Evolutionary conservation across 2,329 filamentous ascomycete species (phyloP).

Genomic region (Delphinella strobiligena): DNA sequence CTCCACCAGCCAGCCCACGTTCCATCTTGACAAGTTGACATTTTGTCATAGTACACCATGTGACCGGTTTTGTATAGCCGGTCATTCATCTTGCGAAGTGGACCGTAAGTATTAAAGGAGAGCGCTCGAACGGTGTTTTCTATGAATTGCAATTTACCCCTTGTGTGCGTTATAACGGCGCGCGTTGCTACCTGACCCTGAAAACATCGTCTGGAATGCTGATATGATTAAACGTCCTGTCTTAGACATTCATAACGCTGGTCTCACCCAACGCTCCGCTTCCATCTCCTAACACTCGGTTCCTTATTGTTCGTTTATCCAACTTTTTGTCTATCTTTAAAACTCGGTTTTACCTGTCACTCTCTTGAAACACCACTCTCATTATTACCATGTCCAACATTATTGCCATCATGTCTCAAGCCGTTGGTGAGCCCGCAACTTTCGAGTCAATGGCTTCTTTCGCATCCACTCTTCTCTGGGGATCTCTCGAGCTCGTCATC

Average conservation of each 20-base stretch:
- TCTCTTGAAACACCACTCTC: not conserved
- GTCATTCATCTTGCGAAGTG: not conserved
- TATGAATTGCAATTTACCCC: not conserved
- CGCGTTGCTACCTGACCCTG: not conserved
- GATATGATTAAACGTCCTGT: not conserved
- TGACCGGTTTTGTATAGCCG: not conserved
- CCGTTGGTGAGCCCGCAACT: not conserved
- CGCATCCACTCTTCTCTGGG: conserved; percentile 4
- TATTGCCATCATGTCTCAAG: not conserved
- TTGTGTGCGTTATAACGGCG: not conserved
- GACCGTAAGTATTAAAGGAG: not conserved
- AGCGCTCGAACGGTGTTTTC: not conserved
- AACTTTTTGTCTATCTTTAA: not conserved
- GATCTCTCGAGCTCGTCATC: conserved; percentile 4
- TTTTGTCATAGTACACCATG: too few species aligned
- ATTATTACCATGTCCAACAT: not conserved
- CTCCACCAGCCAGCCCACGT: too few species aligned
- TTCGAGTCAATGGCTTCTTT: not conserved
- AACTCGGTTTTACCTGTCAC: not conserved
- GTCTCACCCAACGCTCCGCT: not conserved
- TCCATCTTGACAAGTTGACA: too few species aligned
- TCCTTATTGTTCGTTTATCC: not conserved
- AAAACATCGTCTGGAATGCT: not conserved
- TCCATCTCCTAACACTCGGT: not conserved
- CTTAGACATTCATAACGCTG: not conserved